Evolutionary conservation across 163 green algal genomes (phyloP).

Genomic region (Volvox carteri): DNA sequence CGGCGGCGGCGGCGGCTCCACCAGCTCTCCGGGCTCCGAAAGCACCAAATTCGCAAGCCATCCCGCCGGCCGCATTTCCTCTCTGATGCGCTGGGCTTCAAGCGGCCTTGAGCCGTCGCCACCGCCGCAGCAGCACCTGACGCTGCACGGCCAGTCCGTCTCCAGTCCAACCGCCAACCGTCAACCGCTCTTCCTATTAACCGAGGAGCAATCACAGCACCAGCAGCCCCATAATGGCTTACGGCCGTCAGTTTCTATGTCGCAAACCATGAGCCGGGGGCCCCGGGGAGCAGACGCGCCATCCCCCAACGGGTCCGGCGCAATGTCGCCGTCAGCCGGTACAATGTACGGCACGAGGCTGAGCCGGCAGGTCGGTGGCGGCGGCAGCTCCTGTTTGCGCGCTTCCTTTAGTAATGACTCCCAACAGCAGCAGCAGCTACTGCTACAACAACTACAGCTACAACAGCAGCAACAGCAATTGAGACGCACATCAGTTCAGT

Average conservation of each 20-base stretch:
- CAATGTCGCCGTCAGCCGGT: not conserved
- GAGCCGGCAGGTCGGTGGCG: not conserved
- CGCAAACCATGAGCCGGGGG: too few species aligned
- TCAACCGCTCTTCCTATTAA: not conserved
- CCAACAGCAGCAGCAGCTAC: not conserved
- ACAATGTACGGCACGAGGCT: not conserved
- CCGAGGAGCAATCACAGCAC: not conserved
- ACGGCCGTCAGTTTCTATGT: too few species aligned
- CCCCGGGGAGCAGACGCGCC: too few species aligned
- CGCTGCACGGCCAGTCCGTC: not conserved
- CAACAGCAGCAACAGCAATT: not conserved
- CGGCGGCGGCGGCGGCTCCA: not conserved
- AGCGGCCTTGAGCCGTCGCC: not conserved
- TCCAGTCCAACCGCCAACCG: not conserved
- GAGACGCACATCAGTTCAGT: too few species aligned
- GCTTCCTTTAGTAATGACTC: not conserved
- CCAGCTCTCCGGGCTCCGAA: not conserved
- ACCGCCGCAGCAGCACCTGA: not conserved
- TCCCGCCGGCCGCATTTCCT: not conserved
- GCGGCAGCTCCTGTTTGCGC: too few species aligned
- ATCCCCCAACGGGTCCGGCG: too few species aligned
- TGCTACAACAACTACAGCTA: not conserved
- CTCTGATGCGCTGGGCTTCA: not conserved
- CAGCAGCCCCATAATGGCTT: too few species aligned
- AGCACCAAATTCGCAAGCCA: not conserved